Conservation (phyloP, 139 green algal genomes). For the Astrephomene gubernaculifera region DNA sequence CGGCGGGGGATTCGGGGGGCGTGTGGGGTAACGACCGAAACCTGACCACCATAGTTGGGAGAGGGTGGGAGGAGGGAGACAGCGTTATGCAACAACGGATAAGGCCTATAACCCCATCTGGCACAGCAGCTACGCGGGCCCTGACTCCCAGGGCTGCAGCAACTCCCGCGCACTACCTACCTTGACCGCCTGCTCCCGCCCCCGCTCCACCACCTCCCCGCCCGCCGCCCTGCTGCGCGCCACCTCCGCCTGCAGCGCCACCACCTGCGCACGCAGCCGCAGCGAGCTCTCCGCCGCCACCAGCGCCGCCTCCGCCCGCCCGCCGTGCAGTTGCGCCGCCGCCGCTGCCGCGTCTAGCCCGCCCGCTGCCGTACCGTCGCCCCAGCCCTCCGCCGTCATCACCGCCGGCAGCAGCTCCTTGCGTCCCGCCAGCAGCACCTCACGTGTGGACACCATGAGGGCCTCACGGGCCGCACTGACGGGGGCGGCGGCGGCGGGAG, state of each 20-base stretch:
- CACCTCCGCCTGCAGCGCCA: constrained; percentile 37
- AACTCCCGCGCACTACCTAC: constrained; percentile 21
- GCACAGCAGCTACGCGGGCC: no score
- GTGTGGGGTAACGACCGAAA: neutral
- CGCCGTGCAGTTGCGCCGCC: constrained; percentile 5
- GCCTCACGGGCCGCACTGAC: constrained; percentile 38
- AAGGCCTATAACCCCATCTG: no score
- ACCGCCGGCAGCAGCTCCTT: constrained; percentile 56
- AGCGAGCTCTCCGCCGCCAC: constrained; percentile 19
- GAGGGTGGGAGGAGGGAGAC: neutral
- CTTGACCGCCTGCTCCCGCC: neutral
- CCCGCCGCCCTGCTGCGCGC: neutral
- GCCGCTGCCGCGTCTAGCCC: neutral
- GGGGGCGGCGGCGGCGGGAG: neutral
- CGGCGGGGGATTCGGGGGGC: no score
- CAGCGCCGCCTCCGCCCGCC: constrained; percentile 17
- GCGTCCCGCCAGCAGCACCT: constrained; percentile 41
- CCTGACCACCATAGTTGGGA: neutral
- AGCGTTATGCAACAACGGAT: no score
- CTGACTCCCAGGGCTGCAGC: no score
- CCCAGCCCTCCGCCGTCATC: constrained; percentile 62
- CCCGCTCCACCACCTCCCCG: constrained; percentile 3
- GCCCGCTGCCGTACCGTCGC: neutral
- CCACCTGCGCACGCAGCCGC: constrained; percentile 46
- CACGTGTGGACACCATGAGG: constrained; percentile 32